These are phyloP conservation scores for Aspergillus puulaauensis DNA, from an alignment of 2,329 filamentous ascomycete genomes.

Conservation along the genomic window DNA sequence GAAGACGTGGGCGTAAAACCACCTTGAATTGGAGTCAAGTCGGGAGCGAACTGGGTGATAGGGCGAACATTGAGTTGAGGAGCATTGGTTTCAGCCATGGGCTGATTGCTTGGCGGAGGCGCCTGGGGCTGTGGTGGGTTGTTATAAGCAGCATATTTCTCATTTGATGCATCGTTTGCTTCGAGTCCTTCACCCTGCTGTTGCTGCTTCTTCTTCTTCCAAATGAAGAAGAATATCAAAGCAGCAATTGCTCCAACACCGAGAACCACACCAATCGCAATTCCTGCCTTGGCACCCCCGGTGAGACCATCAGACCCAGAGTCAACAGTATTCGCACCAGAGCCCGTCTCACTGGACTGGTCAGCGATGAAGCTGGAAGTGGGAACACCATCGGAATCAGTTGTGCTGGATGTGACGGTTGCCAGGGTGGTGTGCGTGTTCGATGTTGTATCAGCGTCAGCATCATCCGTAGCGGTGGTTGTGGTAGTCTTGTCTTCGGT, in stretches of 20 bases:
- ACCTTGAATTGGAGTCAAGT: slow-evolving; percentile 48
- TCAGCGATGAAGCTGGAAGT: slow-evolving; percentile 18
- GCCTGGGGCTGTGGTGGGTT: slow-evolving; percentile 28
- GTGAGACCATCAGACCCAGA: slow-evolving; percentile 40
- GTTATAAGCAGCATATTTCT: slow-evolving; percentile 54
- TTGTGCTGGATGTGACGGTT: slow-evolving; percentile 21
- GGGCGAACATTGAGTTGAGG: slow-evolving; percentile 84
- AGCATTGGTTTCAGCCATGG: slow-evolving; percentile 52
- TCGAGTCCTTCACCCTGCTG: slow-evolving; percentile 41
- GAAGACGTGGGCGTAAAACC: slow-evolving; percentile 24
- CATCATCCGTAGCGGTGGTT: slow-evolving; percentile 2
- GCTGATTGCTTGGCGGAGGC: slow-evolving; percentile 37
- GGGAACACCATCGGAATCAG: slow-evolving; percentile 7
- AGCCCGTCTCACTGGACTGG: slow-evolving; percentile 23
- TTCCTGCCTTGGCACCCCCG: slow-evolving; percentile 67
- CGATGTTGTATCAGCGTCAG: slow-evolving; percentile 7
- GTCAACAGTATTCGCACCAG: slow-evolving; percentile 23
- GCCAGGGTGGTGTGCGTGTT: slow-evolving; percentile 20
- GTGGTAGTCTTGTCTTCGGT: slow-evolving; percentile 11
- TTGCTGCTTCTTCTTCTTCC: slow-evolving; percentile 64
- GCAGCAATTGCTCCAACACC: slow-evolving; percentile 65
- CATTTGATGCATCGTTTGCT: slow-evolving; percentile 54
- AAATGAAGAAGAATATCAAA: slow-evolving; percentile 71
- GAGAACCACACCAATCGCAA: slow-evolving; percentile 78
- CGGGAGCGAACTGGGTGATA: slow-evolving; percentile 78